Evolutionary conservation across 2,329 filamentous ascomycete species (phyloP), one percentile per base, ranked within the genome.

Genomic region (Scedosporium boydii): DNA sequence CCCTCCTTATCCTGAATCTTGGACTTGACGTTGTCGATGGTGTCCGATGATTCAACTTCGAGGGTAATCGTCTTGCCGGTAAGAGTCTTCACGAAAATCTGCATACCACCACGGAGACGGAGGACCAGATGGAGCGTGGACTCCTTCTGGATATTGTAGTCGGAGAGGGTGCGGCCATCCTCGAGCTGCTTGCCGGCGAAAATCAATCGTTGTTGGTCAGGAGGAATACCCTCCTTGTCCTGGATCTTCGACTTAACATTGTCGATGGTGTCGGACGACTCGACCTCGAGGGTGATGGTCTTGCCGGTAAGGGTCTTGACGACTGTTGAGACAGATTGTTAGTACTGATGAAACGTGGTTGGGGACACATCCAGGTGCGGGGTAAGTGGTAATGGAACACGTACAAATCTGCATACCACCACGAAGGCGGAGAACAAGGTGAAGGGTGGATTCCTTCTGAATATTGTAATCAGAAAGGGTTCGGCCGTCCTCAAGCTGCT

Each of bases 231-330:
- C 77, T 97, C 93, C 85, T 97, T 97, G 72, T 97, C 93, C 77
- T 97, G 93, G 53, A 97, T 97, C 85, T 97, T 97, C 59, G 84
- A 87, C 86, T 97, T 97, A 46, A 97, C 93, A 66, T 96, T 96
- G 81, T 96, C 92, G 76, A 96, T 96, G 48, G 92, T 96, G 70
- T 96, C 92, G 0, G 86, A 90, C 0, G 88, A 92, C 75, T 96
- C 91, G 1, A 96, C 91, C 78, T 96, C 91, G 2, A 96, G 82
- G 6, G 92, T 96, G 73, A 96, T 96, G 60, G 92, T 96, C 83
- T 96, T 96, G 70, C 92, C 92, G 74, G 93, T 96, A 64, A 97
- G 77, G 14, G 88, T 91, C 82, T 91, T 91, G 72, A 91, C 88
- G 71, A 91, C 59, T 60, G 12, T n/a, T 41, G 44, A 75, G 21